These are phyloP conservation scores for Elongisporangium senticosum DNA, from an alignment of 352 stramenopile species.

Conservation along the genomic window DNA sequence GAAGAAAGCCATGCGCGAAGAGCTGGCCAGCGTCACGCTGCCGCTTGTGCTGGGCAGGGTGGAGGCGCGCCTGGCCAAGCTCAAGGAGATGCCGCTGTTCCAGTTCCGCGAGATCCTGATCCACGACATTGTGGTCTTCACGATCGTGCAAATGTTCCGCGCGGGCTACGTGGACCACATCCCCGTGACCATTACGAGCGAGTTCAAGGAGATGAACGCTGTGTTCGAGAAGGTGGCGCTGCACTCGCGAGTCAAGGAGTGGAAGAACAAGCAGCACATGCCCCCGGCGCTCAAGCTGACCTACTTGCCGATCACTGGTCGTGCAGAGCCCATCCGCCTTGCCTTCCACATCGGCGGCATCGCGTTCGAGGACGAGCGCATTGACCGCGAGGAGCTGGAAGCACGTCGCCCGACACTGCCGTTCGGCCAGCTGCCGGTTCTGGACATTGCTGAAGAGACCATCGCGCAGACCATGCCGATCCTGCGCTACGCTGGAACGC, in stretches of 20 bases:
- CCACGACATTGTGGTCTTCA: constrained; percentile 29
- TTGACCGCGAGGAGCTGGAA: constrained; percentile 19
- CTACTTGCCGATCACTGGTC: constrained; percentile 44
- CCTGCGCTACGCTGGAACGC: constrained; percentile 50
- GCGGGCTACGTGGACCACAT: constrained; percentile 32
- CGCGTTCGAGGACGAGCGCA: constrained; percentile 48
- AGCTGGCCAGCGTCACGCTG: constrained; percentile 16
- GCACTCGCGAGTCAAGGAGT: constrained; percentile 25
- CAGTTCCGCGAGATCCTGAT: constrained; percentile 18
- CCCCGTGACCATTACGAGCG: constrained; percentile 20
- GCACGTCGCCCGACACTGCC: constrained; percentile 24
- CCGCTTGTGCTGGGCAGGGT: constrained; percentile 18
- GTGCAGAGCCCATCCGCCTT: constrained; percentile 47
- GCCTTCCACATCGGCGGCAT: constrained; percentile 55
- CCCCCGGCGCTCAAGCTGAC: constrained; percentile 42
- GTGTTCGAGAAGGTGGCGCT: constrained; percentile 20
- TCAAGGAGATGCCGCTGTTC: constrained; percentile 13
- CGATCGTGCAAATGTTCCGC: constrained; percentile 18
- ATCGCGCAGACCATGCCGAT: constrained; percentile 43
- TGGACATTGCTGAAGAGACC: constrained; percentile 38
- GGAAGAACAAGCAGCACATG: constrained; percentile 11
- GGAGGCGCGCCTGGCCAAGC: constrained; percentile 17
- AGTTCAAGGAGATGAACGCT: constrained; percentile 20
- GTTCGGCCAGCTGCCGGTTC: constrained; percentile 31
- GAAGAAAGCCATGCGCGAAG: constrained; percentile 27